Conservation (phyloP, 1,284 basidiomycete species). For the Cryptococcus hybrid region DNA sequence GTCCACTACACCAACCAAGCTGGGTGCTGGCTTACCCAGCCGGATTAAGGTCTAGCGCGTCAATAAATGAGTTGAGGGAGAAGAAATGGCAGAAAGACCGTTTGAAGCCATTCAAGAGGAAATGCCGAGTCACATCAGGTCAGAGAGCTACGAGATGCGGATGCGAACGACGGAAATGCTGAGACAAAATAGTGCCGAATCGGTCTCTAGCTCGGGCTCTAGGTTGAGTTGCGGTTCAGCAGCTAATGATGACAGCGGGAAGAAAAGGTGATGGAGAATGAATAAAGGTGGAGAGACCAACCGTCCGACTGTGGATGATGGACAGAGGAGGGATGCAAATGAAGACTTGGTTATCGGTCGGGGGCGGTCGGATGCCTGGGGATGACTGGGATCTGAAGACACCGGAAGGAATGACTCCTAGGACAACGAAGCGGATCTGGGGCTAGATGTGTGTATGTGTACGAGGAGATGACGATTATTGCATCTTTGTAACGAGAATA, state of each 20-base stretch:
- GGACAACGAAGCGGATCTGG: constrained; percentile 11
- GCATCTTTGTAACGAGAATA: neutral
- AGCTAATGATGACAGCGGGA: constrained; percentile 3
- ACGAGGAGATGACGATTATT: too few species aligned
- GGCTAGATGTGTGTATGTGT: neutral
- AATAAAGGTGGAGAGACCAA: constrained; percentile 8
- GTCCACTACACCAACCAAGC: neutral
- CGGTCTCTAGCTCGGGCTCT: neutral
- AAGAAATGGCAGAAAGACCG: constrained; percentile 6
- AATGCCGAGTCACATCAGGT: constrained; percentile 5
- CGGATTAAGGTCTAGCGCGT: constrained; percentile 13
- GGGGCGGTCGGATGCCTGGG: constrained; percentile 2
- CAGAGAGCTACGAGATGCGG: constrained; percentile 24
- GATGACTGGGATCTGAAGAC: constrained; percentile 10
- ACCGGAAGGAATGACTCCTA: constrained; percentile 6
- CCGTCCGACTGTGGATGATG: neutral
- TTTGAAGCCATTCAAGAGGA: neutral
- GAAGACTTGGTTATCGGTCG: constrained; percentile 16
- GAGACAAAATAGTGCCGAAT: neutral
- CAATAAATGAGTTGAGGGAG: constrained; percentile 19
- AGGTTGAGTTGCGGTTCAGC: neutral
- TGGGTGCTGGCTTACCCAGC: constrained; percentile 11
- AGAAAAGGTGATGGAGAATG: constrained; percentile 36
- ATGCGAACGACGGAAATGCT: neutral
- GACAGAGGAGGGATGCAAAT: constrained; percentile 19